Evolutionary conservation across 1,284 basidiomycete species (phyloP).

Genomic region (Ceratobasidium papillatum): DNA sequence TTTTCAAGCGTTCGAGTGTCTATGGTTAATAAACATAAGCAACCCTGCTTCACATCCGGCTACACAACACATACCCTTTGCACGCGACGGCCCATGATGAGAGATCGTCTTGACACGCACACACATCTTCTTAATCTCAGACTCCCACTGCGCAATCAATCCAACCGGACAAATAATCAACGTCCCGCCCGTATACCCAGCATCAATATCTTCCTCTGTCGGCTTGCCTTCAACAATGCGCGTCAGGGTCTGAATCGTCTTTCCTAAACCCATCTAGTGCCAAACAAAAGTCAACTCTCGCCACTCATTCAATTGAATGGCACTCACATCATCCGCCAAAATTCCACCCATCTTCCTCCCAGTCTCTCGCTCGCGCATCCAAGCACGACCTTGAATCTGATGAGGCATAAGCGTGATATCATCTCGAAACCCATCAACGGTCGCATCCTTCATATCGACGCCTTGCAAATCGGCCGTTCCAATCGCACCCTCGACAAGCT

Average conservation of each 20-base stretch:
- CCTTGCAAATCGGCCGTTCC: conserved; percentile 51
- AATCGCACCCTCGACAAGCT: conserved; percentile 55
- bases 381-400: conserved; percentile 82
- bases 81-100: conserved; percentile 81
- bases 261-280: conserved; percentile 69
- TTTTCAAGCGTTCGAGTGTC: conserved; percentile 67
- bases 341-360: conserved; percentile 87
- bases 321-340: conserved; percentile 90
- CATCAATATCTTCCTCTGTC: conserved; percentile 71
- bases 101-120: conserved; percentile 73
- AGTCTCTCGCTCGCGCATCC: conserved; percentile 88
- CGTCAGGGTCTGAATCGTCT: conserved; percentile 91
- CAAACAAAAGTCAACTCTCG: conserved; percentile 6
- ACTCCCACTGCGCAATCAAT: conserved; percentile 91
- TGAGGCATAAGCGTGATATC: conserved; percentile 81
- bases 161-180: conserved; percentile 80
- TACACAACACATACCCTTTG: conserved; percentile 61
- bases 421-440: conserved; percentile 76
- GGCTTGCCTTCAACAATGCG: conserved; percentile 82
- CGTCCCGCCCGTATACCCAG: conserved; percentile 64
- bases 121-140: conserved; percentile 84
- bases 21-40: conserved; percentile 49
- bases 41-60: not conserved
- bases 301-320: not conserved
- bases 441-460: conserved; percentile 68